A percentile compares a stretch with the other conserved stretches of the same genome.
These are phyloP conservation scores for Cladosporium oxysporum DNA, from an alignment of 2,329 filamentous ascomycete genomes.

Conservation along the genomic window DNA sequence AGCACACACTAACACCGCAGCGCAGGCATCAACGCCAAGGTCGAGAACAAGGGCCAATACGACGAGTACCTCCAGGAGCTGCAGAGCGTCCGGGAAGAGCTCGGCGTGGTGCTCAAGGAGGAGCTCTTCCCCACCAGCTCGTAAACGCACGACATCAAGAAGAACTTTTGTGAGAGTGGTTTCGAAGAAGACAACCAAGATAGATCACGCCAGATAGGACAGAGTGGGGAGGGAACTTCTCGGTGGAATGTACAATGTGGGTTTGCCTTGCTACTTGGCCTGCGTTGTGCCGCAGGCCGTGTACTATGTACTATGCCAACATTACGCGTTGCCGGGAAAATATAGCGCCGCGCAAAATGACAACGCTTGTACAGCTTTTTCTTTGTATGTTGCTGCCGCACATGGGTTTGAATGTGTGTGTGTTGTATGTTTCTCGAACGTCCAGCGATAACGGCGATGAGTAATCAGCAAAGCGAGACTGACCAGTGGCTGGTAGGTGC, in stretches of 20 bases:
- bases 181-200: constrained; percentile 11
- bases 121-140: constrained; percentile 70
- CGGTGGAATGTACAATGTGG: constrained; percentile 20
- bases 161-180: constrained; percentile 5
- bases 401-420: background rate
- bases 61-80: constrained; percentile 94
- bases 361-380: constrained; percentile 22
- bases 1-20: background rate
- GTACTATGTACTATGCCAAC: constrained; percentile 13
- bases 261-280: constrained; percentile 3
- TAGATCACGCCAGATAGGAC: constrained; percentile 19
- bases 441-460: constrained; percentile 1
- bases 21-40: constrained; percentile 95
- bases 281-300: constrained; percentile 1
- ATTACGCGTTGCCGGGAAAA: constrained; percentile 2
- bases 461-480: constrained; percentile 10
- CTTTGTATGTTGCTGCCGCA: background rate
- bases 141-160: constrained; percentile 1
- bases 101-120: constrained; percentile 89
- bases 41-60: constrained; percentile 98
- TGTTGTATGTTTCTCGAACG: background rate
- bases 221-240: background rate
- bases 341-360: constrained; percentile 11
- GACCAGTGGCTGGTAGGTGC: background rate
- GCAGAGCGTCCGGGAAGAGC: constrained; percentile 87